Evolutionary conservation across 2,329 filamentous ascomycete genomes (phyloP).

Genomic region (Fusarium caatingaense): DNA sequence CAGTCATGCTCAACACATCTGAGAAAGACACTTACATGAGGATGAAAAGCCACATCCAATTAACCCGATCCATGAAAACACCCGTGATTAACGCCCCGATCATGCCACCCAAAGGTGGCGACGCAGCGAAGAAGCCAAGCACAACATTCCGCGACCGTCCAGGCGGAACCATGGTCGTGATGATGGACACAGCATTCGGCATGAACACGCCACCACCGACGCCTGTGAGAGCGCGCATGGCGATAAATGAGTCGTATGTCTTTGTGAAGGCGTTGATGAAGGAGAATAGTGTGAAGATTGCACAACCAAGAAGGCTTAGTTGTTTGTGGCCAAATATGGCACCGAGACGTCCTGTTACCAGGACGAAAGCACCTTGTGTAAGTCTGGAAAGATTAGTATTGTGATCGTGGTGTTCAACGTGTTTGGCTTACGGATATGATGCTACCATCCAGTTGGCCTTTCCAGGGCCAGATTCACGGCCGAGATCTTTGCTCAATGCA

Average conservation of each 20-base stretch:
- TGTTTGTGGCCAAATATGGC: constrained; percentile 64
- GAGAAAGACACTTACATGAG: constrained; percentile 1
- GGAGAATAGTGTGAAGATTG: constrained; percentile 56
- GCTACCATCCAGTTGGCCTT: constrained; percentile 26
- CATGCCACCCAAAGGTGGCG: constrained; percentile 54
- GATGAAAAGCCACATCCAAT: constrained; percentile 21
- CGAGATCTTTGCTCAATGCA: constrained; percentile 5
- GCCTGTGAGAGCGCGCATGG: constrained; percentile 59
- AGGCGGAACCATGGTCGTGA: constrained; percentile 60
- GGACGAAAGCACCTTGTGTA: constrained; percentile 64
- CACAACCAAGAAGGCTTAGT: constrained; percentile 56
- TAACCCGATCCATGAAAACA: background rate
- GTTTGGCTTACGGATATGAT: constrained; percentile 9
- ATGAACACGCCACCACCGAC: constrained; percentile 62
- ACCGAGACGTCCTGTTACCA: constrained; percentile 63
- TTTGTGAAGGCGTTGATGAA: constrained; percentile 58
- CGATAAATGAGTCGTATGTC: constrained; percentile 56
- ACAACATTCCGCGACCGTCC: constrained; percentile 49
- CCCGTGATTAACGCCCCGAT: background rate
- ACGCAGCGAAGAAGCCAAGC: constrained; percentile 34
- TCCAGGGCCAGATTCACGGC: constrained; percentile 14
- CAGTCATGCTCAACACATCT: background rate
- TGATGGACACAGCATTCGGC: constrained; percentile 63
- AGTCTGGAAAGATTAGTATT: constrained; percentile 48
- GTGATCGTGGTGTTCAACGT: accelerated